Evolutionary conservation across 2,329 filamentous ascomycete genomes (phyloP), one percentile per base, ranked within the genome.

Genomic region (Bipolaris zeicola): DNA sequence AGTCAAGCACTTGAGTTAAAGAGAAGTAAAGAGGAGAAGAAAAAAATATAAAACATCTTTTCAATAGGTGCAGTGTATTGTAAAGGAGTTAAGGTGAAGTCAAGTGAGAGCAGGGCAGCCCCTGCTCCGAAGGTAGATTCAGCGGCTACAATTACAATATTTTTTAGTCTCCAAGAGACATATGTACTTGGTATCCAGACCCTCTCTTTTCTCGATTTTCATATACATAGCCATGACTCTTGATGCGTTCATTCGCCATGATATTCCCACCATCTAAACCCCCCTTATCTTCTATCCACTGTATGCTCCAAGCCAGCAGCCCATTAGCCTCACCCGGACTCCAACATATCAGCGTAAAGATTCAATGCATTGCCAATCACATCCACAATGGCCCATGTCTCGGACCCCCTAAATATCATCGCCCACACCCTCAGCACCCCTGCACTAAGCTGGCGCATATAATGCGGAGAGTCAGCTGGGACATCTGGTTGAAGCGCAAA

Each of bases 331-430:
- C 61, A 79, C 22, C 67, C 69, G 6, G 72, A 66, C 45, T 75
- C 73, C 16, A 72, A 50, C 66, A 78, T 78, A 58, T 78, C 73
- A 2, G 76, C 77, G 55, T 78, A 78, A 10, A 78, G 64, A 47
- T 78, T 75, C n/a, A 79, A 58, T 22, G 75, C 69, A 37, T 67
- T 73, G 0, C 78, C 77, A 56, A 79, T 79, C 1, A 78, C 66
- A 54, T 77, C 74, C 6, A 79, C 70, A 51, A 79, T 76, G 2
- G 76, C 74, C 78, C 77, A 79, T n/a, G 76, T 78, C 44, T 77
- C 75, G 26, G 76, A 75, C 14, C 76, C 76, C 50, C 71, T 74
- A 58, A 78, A 79, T 20, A 79, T 75, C 33, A 73, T 74, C 3
- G 76, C 77, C 77, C 77, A 79, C 1, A 79, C 76, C 51, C 76